Conservation (phyloP, 345 rosid species). For the Lepidium aucheri region DNA sequence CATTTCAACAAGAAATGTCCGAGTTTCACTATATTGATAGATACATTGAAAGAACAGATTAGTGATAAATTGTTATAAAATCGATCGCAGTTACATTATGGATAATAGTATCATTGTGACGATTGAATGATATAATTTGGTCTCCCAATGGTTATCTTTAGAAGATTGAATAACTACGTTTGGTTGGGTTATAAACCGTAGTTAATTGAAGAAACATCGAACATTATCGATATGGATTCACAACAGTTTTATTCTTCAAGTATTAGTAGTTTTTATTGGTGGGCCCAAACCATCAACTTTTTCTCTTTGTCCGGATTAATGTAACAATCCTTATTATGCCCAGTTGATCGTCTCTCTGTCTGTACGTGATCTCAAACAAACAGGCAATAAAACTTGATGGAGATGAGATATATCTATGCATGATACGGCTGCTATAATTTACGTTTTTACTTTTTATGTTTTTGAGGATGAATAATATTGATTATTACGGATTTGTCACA, state of each 20-base stretch:
- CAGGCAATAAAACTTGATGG: neutral
- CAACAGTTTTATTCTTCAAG: neutral
- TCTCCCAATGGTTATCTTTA: neutral
- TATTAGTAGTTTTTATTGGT: neutral
- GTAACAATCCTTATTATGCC: conserved; percentile 17
- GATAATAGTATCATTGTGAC: too few relatives aligned
- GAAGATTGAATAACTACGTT: neutral
- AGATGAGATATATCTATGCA: neutral
- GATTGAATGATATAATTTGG: too few relatives aligned
- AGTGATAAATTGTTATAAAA: neutral
- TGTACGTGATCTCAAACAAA: neutral
- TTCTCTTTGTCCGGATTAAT: conserved; percentile 16
- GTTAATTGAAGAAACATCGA: neutral
- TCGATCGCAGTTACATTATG: too few relatives aligned
- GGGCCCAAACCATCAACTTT: conserved; percentile 17
- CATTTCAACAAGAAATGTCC: too few relatives aligned
- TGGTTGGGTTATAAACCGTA: too few relatives aligned
- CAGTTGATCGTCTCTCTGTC: conserved; percentile 3
- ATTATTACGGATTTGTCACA: neutral
- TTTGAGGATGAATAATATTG: neutral
- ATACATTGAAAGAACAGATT: neutral
- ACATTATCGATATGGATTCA: neutral
- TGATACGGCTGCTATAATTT: neutral
- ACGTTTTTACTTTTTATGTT: neutral
- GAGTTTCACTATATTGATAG: too few relatives aligned